Base-by-base conservation (phyloP, 495 filamentous ascomycete species). In the Penicillium waksmanii region DNA sequence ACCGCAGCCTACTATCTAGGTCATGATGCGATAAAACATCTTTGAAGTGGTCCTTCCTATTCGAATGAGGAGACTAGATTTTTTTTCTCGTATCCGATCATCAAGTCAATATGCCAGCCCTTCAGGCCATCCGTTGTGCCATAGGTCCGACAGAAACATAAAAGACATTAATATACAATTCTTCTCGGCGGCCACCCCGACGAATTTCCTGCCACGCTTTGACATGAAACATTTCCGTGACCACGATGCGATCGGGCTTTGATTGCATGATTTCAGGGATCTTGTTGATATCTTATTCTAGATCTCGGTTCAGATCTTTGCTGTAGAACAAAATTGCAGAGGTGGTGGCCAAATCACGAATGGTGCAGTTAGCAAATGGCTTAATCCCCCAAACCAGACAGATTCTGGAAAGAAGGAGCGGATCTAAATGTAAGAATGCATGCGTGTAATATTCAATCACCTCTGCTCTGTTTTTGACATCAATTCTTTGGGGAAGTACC, bases 211-310 rank as follows among this genome's bases (percentile, higher is more conserved):
- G 3, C 25, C 13, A 51, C 33, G 48, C 48, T 17, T 51, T 51
- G 9, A 51, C 48, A 33, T 51, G 48, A 51, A 51, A 51, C 48
- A 51, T 51, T 51, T 51, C 48, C 7, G 48, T 33, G 19, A 51
- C 25, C 2, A 51, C 11, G 3, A 51, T n/a, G 10, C 48, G 25
- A 19, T 51, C 25, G 27, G 48, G 25, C 3, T 51, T 51, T 51
- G 48, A 51, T 3, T n/a, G 19, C 25, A 25, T 31, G 1, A 51
- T 33, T 5, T 33, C 48, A 8, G 48, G 25, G 15, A 51, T 21
- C 23, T 33, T 51, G 33, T 51, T 11, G 21, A 51, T 25, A 7
- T 15, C 48, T 51, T 25, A n/a, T 31, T 51, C 48, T 18, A 51
- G 15, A 7, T 15, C 25, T 11, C 15, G 35, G 1, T 3, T 36